Base-by-base conservation (phyloP, 2,329 filamentous ascomycete genomes). In the Lithohypha guttulata region DNA sequence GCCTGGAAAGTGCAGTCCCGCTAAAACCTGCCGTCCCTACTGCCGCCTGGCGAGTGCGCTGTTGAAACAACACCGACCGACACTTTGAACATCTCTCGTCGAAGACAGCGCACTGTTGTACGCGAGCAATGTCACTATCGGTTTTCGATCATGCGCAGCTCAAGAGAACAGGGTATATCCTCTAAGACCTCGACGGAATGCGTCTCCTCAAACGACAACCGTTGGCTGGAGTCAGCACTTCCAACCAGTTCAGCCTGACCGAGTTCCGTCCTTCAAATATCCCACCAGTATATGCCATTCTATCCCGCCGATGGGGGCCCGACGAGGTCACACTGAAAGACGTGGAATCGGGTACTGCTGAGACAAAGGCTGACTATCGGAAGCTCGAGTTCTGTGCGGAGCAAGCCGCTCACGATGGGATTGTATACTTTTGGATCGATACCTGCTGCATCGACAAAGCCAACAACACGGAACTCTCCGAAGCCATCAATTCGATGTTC, bases 381-480 rank as follows among this genome's bases (percentile, higher is more conserved):
- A 42, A 45, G 27, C 20, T 42, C 3, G 8, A 18, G 10, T 39
- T 28, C 25, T 39, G 41, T 23, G 29, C 17, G 6, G 19, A 28
- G 20, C 40, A 43, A 26, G 43, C 40, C 13, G 25, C 11, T 18
- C 22, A 4, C 3, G 43, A 43, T 21, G 34, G 33, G 6, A 15
- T 45, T 25, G 29, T 33, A 15, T 46, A 52, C 9, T 45, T 53
- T 4, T 52, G 51, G 51, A 36, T 52, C 5, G 51, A 53, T 31
- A 51, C 48, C 2, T 52, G 47, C 29, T 52, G 51, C 21, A 52
- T 52, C 22, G 45, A 53, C 25, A 53, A 51, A 36, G 25, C 38
- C 1, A 49, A 48, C 10, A 41, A 32, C n/a, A 28, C 34, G 26
- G 50, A 52, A 20, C 22, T 50, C 23, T 42, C 39, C 3, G 49